Evolutionary conservation across 148 eudicot species (phyloP), one percentile per base, ranked within the genome.

Genomic region (Euryodendron excelsum): DNA sequence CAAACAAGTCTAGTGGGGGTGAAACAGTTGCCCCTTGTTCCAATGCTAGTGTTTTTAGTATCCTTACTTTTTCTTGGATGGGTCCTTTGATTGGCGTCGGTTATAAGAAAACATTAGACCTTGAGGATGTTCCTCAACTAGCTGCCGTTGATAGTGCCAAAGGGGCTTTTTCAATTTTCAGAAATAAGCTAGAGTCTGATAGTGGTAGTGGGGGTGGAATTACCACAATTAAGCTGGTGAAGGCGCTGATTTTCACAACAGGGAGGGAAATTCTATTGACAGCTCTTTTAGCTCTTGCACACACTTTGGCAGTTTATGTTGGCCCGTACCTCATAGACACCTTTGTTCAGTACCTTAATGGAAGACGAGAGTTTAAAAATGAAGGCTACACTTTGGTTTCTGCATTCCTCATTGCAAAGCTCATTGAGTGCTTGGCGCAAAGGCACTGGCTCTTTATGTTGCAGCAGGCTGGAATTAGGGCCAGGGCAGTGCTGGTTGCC

Each of bases 71-170:
- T 75, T 65, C 88, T 70, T 90, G 90, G 91, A 84, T 86, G 79
- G 83, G 87, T 14, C 64, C 78, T 69, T 66, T 90, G 44, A 79
- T 88, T 28, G 66, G 85, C 28, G 53, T 62, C 18, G 91, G 93
- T 21, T 68, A 83, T 53, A 88, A 80, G 79, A 90, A 90, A 80
- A 76, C 80, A 27, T 66, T 90, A 58, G 88, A 90, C 80, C 77
- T 86, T 45, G 91, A 86, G 41, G 93, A 90, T 75, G 90, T 90
- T 75, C 93, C 93, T 80, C 82, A 81, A 60, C 86, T 90, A 45
- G 79, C 71, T 6, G 82, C 85, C 17, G 75, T 58, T 44, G 88
- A 90, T 59, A 80, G 84, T 45, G 91, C 86, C 31, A 78, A 79
- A 50, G 87, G 68, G 84, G 78, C 90, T 12, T 81, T 80, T 74